These are phyloP conservation scores for Fusarium piperis DNA, from an alignment of 2,329 filamentous ascomycete species.

Conservation along the genomic window DNA sequence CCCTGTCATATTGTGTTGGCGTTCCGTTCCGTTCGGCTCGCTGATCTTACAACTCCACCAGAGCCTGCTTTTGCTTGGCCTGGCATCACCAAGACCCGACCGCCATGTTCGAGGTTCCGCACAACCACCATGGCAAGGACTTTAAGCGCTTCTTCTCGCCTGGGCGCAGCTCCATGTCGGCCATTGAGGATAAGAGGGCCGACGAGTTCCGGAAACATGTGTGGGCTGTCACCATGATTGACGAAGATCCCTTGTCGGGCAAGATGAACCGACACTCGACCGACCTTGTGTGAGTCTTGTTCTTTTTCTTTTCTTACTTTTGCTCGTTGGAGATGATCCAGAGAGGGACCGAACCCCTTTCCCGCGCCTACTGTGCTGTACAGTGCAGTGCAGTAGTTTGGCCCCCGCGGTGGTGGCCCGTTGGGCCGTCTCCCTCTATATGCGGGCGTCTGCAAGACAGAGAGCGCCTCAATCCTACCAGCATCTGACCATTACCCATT, in stretches of 20 bases:
- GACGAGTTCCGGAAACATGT: constrained; percentile 42
- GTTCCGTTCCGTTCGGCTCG: not conserved
- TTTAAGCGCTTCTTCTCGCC: constrained; percentile 42
- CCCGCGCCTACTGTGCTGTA: not conserved
- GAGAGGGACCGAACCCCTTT: not conserved
- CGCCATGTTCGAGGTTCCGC: constrained; percentile 42
- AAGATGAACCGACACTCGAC: constrained; percentile 31
- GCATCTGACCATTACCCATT: constrained; percentile 4
- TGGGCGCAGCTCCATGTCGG: constrained; percentile 42
- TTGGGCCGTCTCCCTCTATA: not conserved
- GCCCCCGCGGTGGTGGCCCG: not conserved
- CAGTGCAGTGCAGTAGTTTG: not conserved
- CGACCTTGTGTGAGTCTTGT: constrained; percentile 35
- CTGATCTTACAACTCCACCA: constrained; percentile 21
- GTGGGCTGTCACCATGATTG: constrained; percentile 42
- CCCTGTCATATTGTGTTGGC: constrained; percentile 7
- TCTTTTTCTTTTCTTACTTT: not conserved
- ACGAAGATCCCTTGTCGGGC: constrained; percentile 36
- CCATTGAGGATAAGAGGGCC: constrained; percentile 40
- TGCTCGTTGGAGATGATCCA: constrained; percentile 2
- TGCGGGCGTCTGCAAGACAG: not conserved
- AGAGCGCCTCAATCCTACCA: not conserved
- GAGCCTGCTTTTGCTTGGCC: not conserved
- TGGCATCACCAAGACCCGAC: not conserved
- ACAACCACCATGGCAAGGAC: constrained; percentile 40